Percentiles rank a stretch among this genome's conserved stretches.
Evolutionary conservation across 768 basidiomycete genomes (phyloP).

Genomic region (Auricularia auricula-judae): DNA sequence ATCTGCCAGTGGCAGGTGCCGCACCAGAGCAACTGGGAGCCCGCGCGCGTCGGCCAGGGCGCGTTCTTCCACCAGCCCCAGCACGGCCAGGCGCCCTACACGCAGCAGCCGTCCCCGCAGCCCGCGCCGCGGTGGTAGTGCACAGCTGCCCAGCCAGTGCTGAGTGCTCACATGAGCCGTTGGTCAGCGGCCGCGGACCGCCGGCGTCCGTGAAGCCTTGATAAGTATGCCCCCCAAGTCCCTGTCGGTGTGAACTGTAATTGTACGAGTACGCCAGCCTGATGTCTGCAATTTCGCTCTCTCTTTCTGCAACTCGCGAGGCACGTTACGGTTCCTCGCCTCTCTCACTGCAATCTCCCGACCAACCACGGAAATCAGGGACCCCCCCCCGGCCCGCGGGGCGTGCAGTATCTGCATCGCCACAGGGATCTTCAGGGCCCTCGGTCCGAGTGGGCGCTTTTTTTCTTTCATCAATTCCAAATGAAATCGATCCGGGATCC

Average conservation of each 20-base stretch:
- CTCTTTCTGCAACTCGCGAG: too few species aligned
- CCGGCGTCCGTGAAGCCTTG: too few species aligned
- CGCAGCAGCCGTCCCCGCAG: not conserved
- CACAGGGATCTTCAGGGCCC: not conserved
- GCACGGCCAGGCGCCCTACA: not conserved
- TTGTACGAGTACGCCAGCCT: too few species aligned
- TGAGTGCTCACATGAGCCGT: not conserved
- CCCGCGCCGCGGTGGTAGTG: not conserved
- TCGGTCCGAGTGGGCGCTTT: not conserved
- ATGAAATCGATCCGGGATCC: too few species aligned
- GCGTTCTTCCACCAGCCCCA: not conserved
- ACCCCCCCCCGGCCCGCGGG: not conserved
- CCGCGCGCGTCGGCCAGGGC: conserved; percentile 8
- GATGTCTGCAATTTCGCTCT: too few species aligned
- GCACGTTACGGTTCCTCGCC: too few species aligned
- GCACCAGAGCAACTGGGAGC: conserved; percentile 22
- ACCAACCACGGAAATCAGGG: not conserved
- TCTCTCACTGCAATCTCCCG: too few species aligned
- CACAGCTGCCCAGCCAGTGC: not conserved
- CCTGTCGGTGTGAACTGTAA: too few species aligned
- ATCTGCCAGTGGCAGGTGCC: conserved; percentile 59
- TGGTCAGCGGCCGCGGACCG: too few species aligned
- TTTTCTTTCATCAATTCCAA: not conserved
- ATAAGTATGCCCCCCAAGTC: too few species aligned
- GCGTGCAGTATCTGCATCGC: not conserved